Evolutionary conservation across 495 filamentous ascomycete genomes (phyloP).

Genomic region (Cenococcum geophilum): DNA sequence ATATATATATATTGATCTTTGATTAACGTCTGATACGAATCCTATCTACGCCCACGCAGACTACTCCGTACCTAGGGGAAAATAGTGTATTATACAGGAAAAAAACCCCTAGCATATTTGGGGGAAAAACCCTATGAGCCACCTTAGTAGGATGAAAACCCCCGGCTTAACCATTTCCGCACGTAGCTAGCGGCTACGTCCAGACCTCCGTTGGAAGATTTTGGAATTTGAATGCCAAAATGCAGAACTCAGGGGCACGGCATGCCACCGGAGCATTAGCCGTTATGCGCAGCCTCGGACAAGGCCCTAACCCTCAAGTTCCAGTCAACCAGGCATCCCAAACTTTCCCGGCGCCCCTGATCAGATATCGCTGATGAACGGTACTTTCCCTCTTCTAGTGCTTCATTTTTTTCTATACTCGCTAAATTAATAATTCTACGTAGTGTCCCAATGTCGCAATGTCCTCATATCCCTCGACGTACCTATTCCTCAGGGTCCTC

Average conservation of each 20-base stretch:
- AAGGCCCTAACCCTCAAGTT: background rate
- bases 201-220: no score
- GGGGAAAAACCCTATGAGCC: no score
- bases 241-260: background rate
- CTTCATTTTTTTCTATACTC: background rate
- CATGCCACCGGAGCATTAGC: background rate
- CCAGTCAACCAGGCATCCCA: background rate
- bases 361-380: background rate
- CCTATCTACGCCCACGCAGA: no score
- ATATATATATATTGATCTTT: no score
- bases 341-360: background rate
- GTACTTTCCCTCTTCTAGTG: background rate
- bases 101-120: no score
- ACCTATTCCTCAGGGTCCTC: background rate
- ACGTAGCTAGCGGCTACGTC: no score
- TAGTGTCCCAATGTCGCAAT: background rate
- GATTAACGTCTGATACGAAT: no score
- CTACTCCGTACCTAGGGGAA: no score
- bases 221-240: background rate
- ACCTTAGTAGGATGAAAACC: no score
- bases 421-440: background rate
- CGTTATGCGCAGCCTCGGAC: background rate
- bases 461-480: background rate
- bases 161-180: no score
- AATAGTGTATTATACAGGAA: no score